These are phyloP conservation scores for Tritrichomonas musculus DNA, from an alignment of 208 protist genomes.

Conservation along the genomic window DNA sequence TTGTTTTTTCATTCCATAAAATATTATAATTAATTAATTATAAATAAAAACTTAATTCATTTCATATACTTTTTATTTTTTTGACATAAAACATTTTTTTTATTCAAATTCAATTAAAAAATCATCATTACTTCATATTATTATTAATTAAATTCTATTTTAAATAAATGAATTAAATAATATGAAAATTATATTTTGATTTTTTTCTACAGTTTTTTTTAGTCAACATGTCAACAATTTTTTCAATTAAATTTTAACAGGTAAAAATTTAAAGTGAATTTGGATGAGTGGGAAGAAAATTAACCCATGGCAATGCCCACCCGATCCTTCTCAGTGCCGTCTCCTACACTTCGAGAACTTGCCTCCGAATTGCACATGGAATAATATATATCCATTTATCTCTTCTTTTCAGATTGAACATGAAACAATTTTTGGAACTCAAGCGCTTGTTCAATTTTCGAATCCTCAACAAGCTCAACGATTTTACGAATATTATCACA, in stretches of 20 bases:
- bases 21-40: no score
- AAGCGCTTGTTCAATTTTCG: background rate
- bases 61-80: no score
- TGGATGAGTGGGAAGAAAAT: background rate
- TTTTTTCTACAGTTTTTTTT: background rate
- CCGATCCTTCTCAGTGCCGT: background rate
- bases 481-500: background rate
- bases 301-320: background rate
- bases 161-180: background rate
- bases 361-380: background rate
- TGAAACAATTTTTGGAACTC: background rate
- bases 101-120: no score
- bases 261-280: background rate
- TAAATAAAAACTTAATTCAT: no score
- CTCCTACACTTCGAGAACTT: background rate
- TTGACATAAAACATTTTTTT: no score
- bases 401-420: background rate
- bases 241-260: background rate
- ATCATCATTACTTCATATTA: no score
- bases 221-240: background rate
- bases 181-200: background rate
- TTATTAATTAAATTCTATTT: background rate
- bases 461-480: background rate
- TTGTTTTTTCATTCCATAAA: no score
- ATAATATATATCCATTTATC: background rate